A percentile compares a stretch with the other conserved stretches of the same genome.
These are phyloP conservation scores for Leptodermis oblonga DNA, from an alignment of 257 asterid species.

Conservation along the genomic window DNA sequence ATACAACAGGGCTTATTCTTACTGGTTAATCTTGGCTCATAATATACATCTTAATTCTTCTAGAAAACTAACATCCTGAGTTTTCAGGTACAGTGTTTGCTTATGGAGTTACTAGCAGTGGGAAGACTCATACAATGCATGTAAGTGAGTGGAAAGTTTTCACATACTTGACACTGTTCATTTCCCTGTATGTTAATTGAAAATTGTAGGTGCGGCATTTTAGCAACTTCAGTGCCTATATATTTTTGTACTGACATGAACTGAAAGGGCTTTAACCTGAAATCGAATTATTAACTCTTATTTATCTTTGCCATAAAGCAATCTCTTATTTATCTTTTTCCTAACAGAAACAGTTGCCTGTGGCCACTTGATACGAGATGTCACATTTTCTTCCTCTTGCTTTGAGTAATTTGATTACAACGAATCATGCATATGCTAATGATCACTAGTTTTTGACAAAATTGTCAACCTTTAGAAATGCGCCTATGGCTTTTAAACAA, in stretches of 20 bases:
- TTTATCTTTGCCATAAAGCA: too few species aligned
- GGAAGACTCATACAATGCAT: slow-evolving; percentile 91
- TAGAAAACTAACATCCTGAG: not conserved
- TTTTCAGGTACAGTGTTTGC: slow-evolving; percentile 72
- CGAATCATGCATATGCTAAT: not conserved
- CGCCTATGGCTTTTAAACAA: not conserved
- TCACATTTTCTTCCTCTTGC: not conserved
- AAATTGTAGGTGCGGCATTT: not conserved
- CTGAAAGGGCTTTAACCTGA: not conserved
- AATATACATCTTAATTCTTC: slow-evolving; percentile 2
- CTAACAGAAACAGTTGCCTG: not conserved
- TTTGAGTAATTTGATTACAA: not conserved
- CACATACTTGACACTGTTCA: not conserved
- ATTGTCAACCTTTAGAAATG: not conserved
- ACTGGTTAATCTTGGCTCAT: slow-evolving; percentile 11
- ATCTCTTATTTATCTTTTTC: not conserved
- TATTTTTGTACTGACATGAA: too few species aligned
- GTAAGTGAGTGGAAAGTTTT: slow-evolving; percentile 31
- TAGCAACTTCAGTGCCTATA: not conserved
- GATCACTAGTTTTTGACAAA: not conserved
- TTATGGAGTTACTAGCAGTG: slow-evolving; percentile 85
- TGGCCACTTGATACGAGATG: not conserved
- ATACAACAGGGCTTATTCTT: not conserved
- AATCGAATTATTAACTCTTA: not conserved
- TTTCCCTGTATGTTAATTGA: not conserved